Evolutionary conservation across 2,329 filamentous ascomycete genomes (phyloP).

Genomic region (Metarhizium brunneum): DNA sequence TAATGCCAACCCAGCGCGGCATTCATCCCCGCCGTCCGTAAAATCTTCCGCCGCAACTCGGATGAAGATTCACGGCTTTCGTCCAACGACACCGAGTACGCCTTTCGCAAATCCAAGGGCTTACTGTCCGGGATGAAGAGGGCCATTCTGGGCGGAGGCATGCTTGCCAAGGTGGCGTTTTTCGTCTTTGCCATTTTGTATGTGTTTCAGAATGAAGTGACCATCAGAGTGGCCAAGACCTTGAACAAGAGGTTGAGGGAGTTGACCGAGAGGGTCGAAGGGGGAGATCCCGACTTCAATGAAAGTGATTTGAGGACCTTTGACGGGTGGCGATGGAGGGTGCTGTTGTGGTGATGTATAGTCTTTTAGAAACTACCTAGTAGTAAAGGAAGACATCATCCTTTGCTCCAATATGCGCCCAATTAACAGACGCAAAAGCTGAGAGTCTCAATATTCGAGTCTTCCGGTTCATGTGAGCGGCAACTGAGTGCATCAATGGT

Average conservation of each 20-base stretch:
- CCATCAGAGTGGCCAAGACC: slow-evolving; percentile 43
- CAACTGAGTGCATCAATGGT: no score
- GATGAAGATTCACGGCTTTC: slow-evolving; percentile 26
- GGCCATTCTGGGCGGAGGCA: slow-evolving; percentile 32
- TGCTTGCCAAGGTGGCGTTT: slow-evolving; percentile 40
- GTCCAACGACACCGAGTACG: slow-evolving; percentile 48
- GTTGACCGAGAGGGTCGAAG: slow-evolving; percentile 37
- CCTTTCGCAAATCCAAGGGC: slow-evolving; percentile 40
- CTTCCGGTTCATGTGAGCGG: no score
- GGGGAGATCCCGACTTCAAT: slow-evolving; percentile 33
- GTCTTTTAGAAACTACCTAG: no score
- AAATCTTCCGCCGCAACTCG: slow-evolving; percentile 37
- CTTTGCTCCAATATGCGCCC: no score
- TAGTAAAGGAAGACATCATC: no score
- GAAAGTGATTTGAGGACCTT: slow-evolving; percentile 41
- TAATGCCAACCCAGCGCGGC: slow-evolving; percentile 28
- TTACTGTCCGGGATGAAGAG: slow-evolving; percentile 40
- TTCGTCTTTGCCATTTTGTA: slow-evolving; percentile 49
- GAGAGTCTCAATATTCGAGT: no score
- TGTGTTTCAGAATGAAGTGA: slow-evolving; percentile 50
- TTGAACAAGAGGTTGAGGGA: slow-evolving; percentile 39
- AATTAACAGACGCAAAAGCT: no score
- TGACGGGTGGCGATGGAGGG: slow-evolving; percentile 47
- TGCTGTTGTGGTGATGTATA: slow-evolving; percentile 32
- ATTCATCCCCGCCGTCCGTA: slow-evolving; percentile 42